These are phyloP conservation scores for Penicillium sp. DNA, from an alignment of 2,329 filamentous ascomycete species.

Conservation along the genomic window DNA sequence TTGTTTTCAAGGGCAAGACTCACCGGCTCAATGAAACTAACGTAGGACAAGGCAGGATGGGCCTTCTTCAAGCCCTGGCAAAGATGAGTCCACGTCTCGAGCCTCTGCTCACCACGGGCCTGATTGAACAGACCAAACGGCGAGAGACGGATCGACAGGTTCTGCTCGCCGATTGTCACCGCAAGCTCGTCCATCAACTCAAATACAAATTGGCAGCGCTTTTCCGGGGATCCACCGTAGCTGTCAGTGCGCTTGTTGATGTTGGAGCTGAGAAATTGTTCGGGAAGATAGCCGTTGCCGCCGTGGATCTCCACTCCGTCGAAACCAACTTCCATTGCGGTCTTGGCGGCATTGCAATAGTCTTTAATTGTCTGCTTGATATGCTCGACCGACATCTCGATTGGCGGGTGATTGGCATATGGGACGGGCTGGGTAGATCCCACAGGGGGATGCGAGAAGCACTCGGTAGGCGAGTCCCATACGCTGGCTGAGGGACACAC, in stretches of 20 bases:
- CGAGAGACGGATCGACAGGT: constrained; percentile 44
- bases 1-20: not conserved
- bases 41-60: constrained; percentile 46
- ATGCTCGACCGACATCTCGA: constrained; percentile 44
- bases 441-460: constrained; percentile 39
- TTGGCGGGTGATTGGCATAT: constrained; percentile 43
- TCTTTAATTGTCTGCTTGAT: constrained; percentile 43
- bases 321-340: constrained; percentile 53
- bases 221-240: constrained; percentile 50
- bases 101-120: constrained; percentile 46
- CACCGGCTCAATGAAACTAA: constrained; percentile 53
- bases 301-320: constrained; percentile 50
- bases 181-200: constrained; percentile 50
- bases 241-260: constrained; percentile 48
- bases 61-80: constrained; percentile 47
- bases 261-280: constrained; percentile 50
- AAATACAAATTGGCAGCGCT: constrained; percentile 52
- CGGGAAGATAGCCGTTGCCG: constrained; percentile 49
- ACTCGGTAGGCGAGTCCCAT: constrained; percentile 44
- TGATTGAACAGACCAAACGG: constrained; percentile 53
- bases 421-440: constrained; percentile 33
- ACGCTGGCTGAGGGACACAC: constrained; percentile 43
- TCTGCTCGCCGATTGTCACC: constrained; percentile 43
- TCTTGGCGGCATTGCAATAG: constrained; percentile 44
- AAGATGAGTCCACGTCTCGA: constrained; percentile 52